These are phyloP conservation scores for Telfairia occidentalis DNA, from an alignment of 331 rosid genomes.

Conservation along the genomic window DNA sequence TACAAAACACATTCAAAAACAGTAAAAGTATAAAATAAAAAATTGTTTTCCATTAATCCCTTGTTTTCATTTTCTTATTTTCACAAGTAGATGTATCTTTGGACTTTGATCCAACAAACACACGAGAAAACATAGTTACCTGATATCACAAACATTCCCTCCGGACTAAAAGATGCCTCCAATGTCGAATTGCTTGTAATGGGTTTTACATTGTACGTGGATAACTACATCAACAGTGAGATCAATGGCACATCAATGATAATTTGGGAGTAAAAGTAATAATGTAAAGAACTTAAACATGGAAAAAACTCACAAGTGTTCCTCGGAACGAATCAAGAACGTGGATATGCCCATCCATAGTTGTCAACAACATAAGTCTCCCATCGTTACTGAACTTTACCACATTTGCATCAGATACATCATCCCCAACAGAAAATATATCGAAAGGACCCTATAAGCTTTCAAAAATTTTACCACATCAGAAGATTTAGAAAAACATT, in stretches of 20 bases:
- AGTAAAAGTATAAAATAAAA: too few species aligned
- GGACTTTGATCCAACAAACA: background rate
- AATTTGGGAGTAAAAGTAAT: background rate
- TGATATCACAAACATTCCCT: constrained; percentile 89
- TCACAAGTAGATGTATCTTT: background rate
- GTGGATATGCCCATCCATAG: constrained; percentile 74
- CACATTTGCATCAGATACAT: constrained; percentile 83
- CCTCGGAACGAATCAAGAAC: constrained; percentile 93
- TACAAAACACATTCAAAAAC: too few species aligned
- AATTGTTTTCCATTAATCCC: too few species aligned
- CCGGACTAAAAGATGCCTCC: constrained; percentile 97
- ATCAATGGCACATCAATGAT: background rate
- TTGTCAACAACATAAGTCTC: constrained; percentile 76
- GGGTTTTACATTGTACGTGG: constrained; percentile 64
- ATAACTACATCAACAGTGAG: constrained; percentile 35
- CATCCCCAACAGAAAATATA: constrained; percentile 81
- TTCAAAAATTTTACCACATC: constrained; percentile 17
- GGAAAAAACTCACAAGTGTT: constrained; percentile 53
- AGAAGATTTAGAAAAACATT: constrained; percentile 11
- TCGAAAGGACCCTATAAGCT: constrained; percentile 77
- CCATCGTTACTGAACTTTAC: constrained; percentile 93
- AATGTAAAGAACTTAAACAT: constrained; percentile 2
- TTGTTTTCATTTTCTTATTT: too few species aligned
- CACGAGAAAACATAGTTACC: constrained; percentile 26
- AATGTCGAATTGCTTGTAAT: constrained; percentile 65